Evolutionary conservation across 805 yeast genomes (phyloP).

Genomic region (Wickerhamomyces silvicola): DNA sequence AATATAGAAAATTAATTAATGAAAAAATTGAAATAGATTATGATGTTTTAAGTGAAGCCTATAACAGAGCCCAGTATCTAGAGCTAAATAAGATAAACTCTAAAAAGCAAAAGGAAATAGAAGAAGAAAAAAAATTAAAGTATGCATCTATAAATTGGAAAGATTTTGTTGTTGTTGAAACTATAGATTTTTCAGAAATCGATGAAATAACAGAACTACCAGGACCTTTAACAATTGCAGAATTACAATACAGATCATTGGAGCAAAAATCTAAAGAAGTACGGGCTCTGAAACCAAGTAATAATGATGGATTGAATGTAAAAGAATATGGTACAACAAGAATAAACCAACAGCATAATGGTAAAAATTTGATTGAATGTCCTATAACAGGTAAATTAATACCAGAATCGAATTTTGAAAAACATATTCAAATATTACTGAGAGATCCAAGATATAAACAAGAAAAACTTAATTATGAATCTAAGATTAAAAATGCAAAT

Average conservation of each 20-base stretch:
- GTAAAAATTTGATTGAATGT: constrained; percentile 45
- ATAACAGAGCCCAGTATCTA: constrained; percentile 49
- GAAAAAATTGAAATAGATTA: constrained; percentile 23
- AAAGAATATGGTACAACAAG: constrained; percentile 69
- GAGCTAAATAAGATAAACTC: constrained; percentile 30
- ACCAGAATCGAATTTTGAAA: constrained; percentile 63
- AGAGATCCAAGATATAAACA: constrained; percentile 75
- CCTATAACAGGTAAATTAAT: constrained; percentile 73
- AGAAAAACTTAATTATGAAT: constrained; percentile 53
- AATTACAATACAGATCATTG: constrained; percentile 55
- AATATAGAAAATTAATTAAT: constrained; percentile 37
- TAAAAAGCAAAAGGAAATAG: constrained; percentile 27
- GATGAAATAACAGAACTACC: constrained; percentile 51
- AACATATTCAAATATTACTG: constrained; percentile 61
- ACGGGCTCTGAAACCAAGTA: constrained; percentile 14
- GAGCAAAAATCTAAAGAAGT: constrained; percentile 18
- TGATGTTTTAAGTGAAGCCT: constrained; percentile 40
- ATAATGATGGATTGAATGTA: constrained; percentile 51
- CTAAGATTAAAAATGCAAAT: constrained; percentile 46
- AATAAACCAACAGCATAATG: constrained; percentile 25
- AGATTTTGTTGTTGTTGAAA: constrained; percentile 66
- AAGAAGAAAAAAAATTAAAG: constrained; percentile 36
- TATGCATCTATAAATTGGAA: constrained; percentile 86
- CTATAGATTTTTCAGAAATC: constrained; percentile 55
- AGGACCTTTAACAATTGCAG: constrained; percentile 49